Evolutionary conservation across 2,329 filamentous ascomycete genomes (phyloP), one percentile per base, ranked within the genome.

Genomic region (Cordyceps pruinosa): DNA sequence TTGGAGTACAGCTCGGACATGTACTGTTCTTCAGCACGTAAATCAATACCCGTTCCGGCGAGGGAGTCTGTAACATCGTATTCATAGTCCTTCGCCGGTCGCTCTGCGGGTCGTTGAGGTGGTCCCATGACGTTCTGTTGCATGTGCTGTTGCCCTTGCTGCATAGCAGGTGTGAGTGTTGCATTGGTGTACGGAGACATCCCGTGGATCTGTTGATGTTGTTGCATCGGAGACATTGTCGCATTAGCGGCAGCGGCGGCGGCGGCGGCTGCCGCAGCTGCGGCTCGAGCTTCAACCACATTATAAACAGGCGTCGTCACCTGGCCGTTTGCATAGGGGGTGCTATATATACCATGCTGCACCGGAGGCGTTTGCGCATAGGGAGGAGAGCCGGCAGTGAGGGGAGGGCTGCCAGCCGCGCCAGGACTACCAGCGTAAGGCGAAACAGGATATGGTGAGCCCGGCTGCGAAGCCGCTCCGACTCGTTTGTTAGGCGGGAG

Each of bases 11-110:
- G 77, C 59, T 84, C 85, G 45, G 89, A 86, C 70, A 94, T 78
- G 62, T 85, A 89, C 64, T 91, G 89, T 66, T 95, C 90, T 70
- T 96, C 92, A 62, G 90, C 90, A 58, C 87, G 85, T 47, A 96
- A 73, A 74, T 96, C 89, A 61, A 97, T 90, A 50, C 90, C 91
- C 17, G 90, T 93, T 19, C 88, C 89, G 19, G 87, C 86, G 56
- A 96, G 73, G 51, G 91, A 88, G 73, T 97, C 92, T 62, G 87
- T 89, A 46, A 92, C 81, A 65, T 96, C 90, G 64, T 92, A 84
- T 58, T 82, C 75, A 57, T 78, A 77, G 56, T 80, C 79, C 62
- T 85, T 90, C 13, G 81, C 78, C 44, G 84, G 81, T 62, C 78
- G 77, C 58, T 88, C 87, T 19, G 77, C 77, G 58, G 77, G 83